phyloP scores from a whole-genome alignment of 2,329 filamentous ascomycete genomes.

The Microdochium paspali region DNA sequence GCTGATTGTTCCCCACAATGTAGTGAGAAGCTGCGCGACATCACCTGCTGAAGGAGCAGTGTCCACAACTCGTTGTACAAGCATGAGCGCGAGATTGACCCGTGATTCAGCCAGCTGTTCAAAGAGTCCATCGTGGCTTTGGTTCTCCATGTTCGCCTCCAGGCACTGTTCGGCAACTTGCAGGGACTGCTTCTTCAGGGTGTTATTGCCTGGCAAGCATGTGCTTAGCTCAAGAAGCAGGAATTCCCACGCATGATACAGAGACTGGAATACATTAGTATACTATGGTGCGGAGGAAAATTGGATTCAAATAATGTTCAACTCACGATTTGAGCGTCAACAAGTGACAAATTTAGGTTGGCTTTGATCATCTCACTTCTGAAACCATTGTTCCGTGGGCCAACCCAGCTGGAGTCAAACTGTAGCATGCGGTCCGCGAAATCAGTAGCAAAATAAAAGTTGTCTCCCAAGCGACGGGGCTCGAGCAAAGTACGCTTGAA shows the following conservation, averaged over 20 bases:
- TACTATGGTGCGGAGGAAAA: too few species aligned
- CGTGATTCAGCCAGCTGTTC: conserved; percentile 65
- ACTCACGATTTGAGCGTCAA: conserved; percentile 81
- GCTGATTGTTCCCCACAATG: conserved; percentile 42
- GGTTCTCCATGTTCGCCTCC: conserved; percentile 61
- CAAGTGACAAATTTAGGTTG: conserved; percentile 82
- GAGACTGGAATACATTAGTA: conserved; percentile 40
- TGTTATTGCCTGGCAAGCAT: conserved; percentile 40
- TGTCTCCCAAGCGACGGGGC: conserved; percentile 55
- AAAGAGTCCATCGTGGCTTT: conserved; percentile 74
- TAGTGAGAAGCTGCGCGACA: conserved; percentile 39
- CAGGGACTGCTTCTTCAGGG: conserved; percentile 60
- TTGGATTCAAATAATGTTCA: neutral
- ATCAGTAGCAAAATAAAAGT: conserved; percentile 78
- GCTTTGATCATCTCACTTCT: conserved; percentile 74
- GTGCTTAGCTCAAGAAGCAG: conserved; percentile 76
- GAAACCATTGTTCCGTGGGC: conserved; percentile 62
- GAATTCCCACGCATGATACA: conserved; percentile 85
- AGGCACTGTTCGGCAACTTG: conserved; percentile 71
- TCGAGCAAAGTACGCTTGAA: conserved; percentile 70
- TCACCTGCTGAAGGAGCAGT: conserved; percentile 38
- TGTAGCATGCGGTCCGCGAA: conserved; percentile 67
- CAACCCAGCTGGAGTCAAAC: conserved; percentile 71
- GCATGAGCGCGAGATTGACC: conserved; percentile 70
- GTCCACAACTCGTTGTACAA: conserved; percentile 72